Evolutionary conservation across 1,139 yeast species (phyloP).

Genomic region (Zhuliangozyma parablackwelliae): DNA sequence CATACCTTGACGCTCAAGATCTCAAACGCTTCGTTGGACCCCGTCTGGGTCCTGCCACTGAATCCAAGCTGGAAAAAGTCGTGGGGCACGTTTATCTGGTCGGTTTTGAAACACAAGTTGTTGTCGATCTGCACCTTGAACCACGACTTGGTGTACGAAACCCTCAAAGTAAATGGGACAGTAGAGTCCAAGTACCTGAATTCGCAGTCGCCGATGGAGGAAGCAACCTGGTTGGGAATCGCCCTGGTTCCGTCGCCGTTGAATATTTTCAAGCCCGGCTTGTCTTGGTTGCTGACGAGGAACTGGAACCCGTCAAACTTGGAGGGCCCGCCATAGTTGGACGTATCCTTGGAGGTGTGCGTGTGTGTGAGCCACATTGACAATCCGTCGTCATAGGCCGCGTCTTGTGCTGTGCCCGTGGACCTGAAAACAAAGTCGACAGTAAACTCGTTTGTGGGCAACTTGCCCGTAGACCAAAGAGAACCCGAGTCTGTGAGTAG

Average conservation of each 20-base stretch:
- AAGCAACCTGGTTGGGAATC: constrained; percentile 19
- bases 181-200: constrained; percentile 60
- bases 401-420: constrained; percentile 35
- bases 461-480: constrained; percentile 42
- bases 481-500: constrained; percentile 32
- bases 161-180: constrained; percentile 64
- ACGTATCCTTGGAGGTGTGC: constrained; percentile 13
- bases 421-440: constrained; percentile 60
- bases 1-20: constrained; percentile 52
- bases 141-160: constrained; percentile 44
- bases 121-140: constrained; percentile 69
- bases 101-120: constrained; percentile 64
- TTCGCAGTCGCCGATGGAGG: constrained; percentile 53
- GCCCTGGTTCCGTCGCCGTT: constrained; percentile 51
- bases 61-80: constrained; percentile 45
- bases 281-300: constrained; percentile 44
- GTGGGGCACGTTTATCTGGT: constrained; percentile 39
- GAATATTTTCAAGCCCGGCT: constrained; percentile 52
- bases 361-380: constrained; percentile 45
- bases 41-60: constrained; percentile 35
- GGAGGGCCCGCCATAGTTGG: constrained; percentile 14
- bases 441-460: constrained; percentile 49
- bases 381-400: constrained; percentile 42
- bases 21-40: constrained; percentile 56
- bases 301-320: constrained; percentile 60